A percentile compares a stretch with the other conserved stretches of the same genome.
Evolutionary conservation across 2,329 filamentous ascomycete genomes (phyloP).

Genomic region (Calonectria honghensis): DNA sequence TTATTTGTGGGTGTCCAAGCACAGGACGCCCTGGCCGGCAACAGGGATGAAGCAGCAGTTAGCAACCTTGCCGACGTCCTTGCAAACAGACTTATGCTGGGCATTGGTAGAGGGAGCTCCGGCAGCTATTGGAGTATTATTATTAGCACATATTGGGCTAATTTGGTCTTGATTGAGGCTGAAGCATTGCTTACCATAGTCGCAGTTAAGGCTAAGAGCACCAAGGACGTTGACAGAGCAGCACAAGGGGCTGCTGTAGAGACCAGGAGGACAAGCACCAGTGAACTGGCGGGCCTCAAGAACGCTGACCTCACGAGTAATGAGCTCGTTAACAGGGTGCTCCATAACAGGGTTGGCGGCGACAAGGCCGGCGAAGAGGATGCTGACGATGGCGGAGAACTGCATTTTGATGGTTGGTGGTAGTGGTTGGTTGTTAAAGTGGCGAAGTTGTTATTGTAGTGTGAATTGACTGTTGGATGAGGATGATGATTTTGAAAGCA

Average conservation of each 20-base stretch:
- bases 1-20: background rate
- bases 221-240: background rate
- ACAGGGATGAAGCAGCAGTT: background rate
- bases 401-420: conserved; percentile 14
- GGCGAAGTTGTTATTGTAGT: background rate
- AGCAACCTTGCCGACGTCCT: background rate
- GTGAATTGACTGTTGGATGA: conserved; percentile 2
- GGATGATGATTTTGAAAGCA: conserved; percentile 11
- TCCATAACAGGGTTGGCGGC: background rate
- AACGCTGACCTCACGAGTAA: background rate
- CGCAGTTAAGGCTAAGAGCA: background rate
- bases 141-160: background rate
- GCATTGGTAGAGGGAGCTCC: background rate
- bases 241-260: background rate
- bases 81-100: background rate
- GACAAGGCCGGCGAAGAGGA: background rate
- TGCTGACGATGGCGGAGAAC: background rate
- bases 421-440: background rate
- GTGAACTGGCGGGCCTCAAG: background rate
- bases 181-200: background rate
- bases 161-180: background rate
- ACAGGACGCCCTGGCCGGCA: background rate
- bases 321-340: background rate
- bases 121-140: background rate
- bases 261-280: background rate